Percentiles rank a stretch among this genome's conserved stretches.
phyloP scores from a whole-genome alignment of 2,329 filamentous ascomycete genomes.

The Daldinia sp. region DNA sequence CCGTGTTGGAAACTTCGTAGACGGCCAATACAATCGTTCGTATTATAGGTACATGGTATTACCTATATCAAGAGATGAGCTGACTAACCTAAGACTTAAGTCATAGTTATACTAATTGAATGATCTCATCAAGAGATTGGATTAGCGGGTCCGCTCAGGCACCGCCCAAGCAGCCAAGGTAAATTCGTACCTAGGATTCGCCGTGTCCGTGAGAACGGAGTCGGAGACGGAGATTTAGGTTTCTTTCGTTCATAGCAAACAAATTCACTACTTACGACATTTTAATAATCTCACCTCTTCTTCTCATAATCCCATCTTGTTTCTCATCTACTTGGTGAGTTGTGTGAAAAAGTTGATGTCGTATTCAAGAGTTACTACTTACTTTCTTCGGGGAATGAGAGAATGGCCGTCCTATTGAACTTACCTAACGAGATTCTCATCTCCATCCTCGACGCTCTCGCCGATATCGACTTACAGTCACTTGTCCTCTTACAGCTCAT shows the following conservation, averaged over 20 bases:
- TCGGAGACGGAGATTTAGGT: background rate
- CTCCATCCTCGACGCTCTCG: constrained; percentile 28
- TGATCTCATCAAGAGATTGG: constrained; percentile 7
- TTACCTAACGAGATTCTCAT: constrained; percentile 36
- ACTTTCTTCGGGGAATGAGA: constrained; percentile 13
- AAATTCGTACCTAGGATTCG: background rate
- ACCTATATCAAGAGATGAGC: background rate
- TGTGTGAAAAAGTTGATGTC: background rate
- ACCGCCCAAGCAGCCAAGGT: background rate
- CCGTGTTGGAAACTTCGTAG: background rate
- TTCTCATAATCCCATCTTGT: background rate
- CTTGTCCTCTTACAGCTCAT: constrained; percentile 29
- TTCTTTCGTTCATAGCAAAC: background rate
- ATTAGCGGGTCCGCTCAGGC: constrained; percentile 5
- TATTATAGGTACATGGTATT: background rate
- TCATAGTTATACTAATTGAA: background rate
- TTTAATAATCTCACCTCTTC: background rate
- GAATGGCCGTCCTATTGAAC: constrained; percentile 23
- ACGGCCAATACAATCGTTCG: background rate
- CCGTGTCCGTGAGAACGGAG: background rate
- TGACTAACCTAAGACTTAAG: too few relatives aligned
- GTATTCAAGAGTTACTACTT: background rate
- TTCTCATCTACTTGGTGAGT: background rate
- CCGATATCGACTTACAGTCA: constrained; percentile 25
- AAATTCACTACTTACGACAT: background rate